phyloP scores from a whole-genome alignment of 768 basidiomycete genomes.

The Suillus brevipes region DNA sequence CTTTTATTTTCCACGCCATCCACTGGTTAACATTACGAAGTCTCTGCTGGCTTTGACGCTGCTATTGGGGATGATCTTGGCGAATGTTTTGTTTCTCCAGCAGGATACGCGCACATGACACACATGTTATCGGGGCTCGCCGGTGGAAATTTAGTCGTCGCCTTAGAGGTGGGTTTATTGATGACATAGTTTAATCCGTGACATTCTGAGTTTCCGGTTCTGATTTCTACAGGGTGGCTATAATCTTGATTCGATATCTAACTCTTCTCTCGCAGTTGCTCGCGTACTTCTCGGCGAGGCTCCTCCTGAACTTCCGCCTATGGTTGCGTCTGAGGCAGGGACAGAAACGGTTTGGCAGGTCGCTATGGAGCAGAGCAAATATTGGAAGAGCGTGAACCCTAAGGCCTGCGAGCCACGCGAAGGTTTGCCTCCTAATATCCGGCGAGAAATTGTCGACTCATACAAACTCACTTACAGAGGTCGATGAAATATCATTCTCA shows the following conservation, averaged over 20 bases:
- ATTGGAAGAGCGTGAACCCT: slow-evolving; percentile 86
- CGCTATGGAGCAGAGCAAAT: slow-evolving; percentile 82
- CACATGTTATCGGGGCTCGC: slow-evolving; percentile 93
- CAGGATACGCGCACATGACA: slow-evolving; percentile 98
- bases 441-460: not conserved
- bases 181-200: not conserved
- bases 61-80: slow-evolving; percentile 92
- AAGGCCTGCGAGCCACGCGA: slow-evolving; percentile 81
- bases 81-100: slow-evolving; percentile 86
- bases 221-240: slow-evolving; percentile 78
- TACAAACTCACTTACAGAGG: slow-evolving; percentile 39
- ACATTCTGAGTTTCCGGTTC: slow-evolving; percentile 1
- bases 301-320: slow-evolving; percentile 70
- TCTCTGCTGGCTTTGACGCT: slow-evolving; percentile 98
- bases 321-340: slow-evolving; percentile 76
- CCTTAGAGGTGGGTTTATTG: slow-evolving; percentile 73
- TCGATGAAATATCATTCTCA: slow-evolving; percentile 61
- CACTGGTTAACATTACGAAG: slow-evolving; percentile 40
- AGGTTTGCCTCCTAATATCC: slow-evolving; percentile 43
- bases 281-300: slow-evolving; percentile 87
- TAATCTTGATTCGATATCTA: slow-evolving; percentile 85
- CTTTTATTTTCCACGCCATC: not conserved
- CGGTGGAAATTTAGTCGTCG: slow-evolving; percentile 85
- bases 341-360: slow-evolving; percentile 91
- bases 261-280: slow-evolving; percentile 85